These are phyloP conservation scores for Claviceps pazoutovae DNA, from an alignment of 2,329 filamentous ascomycete genomes.

Conservation along the genomic window DNA sequence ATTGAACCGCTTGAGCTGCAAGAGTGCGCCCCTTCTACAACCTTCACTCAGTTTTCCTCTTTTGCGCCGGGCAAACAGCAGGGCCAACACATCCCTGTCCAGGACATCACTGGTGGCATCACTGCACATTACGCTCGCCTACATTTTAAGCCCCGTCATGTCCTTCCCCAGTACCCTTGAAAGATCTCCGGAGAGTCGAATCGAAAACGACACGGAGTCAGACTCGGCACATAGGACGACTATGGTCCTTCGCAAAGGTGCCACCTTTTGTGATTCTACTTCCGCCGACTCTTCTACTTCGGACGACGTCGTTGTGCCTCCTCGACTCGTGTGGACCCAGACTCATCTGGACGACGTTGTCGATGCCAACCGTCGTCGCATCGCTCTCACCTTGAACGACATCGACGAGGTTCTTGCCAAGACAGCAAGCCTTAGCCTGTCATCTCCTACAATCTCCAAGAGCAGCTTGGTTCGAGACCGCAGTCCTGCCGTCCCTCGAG, in stretches of 20 bases:
- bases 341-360: conserved; percentile 59
- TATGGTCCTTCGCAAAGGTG: conserved; percentile 51
- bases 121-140: background rate
- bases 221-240: conserved; percentile 22
- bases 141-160: conserved; percentile 22
- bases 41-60: background rate
- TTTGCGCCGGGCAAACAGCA: background rate
- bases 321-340: conserved; percentile 50
- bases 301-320: conserved; percentile 32
- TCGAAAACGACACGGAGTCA: conserved; percentile 18
- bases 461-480: conserved; percentile 33
- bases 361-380: conserved; percentile 54
- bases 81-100: background rate
- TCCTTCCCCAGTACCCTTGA: conserved; percentile 33
- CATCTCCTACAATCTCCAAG: conserved; percentile 17
- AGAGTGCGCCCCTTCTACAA: background rate
- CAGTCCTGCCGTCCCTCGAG: conserved; percentile 44
- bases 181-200: conserved; percentile 30
- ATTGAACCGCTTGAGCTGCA: background rate
- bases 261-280: conserved; percentile 45
- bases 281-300: conserved; percentile 24
- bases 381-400: conserved; percentile 49
- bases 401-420: conserved; percentile 49
- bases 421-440: conserved; percentile 25
- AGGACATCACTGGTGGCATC: conserved; percentile 2